Conservation (phyloP, 2,329 filamentous ascomycete genomes). For the Botrytis paeoniae region DNA sequence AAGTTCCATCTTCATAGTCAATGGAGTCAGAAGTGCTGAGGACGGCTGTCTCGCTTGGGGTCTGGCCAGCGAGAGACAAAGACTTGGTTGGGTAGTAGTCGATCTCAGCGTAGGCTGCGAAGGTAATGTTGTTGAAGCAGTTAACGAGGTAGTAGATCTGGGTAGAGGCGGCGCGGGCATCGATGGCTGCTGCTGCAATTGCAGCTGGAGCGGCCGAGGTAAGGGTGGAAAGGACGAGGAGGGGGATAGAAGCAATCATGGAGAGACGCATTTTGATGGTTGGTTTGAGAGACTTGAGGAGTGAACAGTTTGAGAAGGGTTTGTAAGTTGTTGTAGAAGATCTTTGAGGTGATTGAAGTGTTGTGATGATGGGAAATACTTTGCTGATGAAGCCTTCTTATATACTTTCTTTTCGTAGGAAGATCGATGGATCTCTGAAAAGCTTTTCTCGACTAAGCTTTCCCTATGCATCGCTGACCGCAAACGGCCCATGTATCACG, state of each 20-base stretch:
- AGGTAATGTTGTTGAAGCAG: conserved; percentile 16
- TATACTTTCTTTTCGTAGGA: conserved; percentile 4
- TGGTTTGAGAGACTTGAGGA: not conserved
- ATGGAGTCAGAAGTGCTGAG: conserved; percentile 9
- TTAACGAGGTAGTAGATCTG: conserved; percentile 20
- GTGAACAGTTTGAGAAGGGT: not conserved
- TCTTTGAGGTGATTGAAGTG: conserved; percentile 4
- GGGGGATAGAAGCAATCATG: conserved; percentile 13
- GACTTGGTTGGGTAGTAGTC: conserved; percentile 12
- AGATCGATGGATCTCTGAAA: not conserved
- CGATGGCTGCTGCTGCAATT: not conserved
- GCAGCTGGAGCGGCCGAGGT: conserved; percentile 10
- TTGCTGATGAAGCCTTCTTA: conserved; percentile 1
- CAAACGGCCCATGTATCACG: not conserved
- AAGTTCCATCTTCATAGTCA: conserved; percentile 19
- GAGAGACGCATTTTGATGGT: conserved; percentile 18
- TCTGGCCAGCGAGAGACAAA: not conserved
- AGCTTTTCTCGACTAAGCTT: not conserved
- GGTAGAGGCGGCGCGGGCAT: not conserved
- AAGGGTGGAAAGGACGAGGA: conserved; percentile 14
- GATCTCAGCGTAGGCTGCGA: conserved; percentile 6
- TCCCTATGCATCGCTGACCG: not conserved
- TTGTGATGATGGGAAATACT: conserved; percentile 8
- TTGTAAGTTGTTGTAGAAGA: not conserved
- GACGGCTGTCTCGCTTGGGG: not conserved